phyloP scores from a whole-genome alignment of 768 basidiomycete species.

The Trametes cubensis region DNA sequence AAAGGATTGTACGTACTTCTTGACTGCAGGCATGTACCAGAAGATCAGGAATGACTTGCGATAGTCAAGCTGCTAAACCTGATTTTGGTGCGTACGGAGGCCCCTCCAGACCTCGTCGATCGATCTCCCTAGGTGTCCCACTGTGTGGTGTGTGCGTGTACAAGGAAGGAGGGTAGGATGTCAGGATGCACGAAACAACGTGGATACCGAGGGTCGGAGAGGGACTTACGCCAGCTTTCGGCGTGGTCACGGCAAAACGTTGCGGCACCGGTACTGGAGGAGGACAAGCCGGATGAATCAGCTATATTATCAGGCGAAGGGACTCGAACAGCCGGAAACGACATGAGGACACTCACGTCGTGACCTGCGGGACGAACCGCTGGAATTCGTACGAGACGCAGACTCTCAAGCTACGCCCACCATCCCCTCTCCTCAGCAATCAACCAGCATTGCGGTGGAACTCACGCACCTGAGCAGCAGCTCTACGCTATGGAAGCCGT shows the following conservation, averaged over 20 bases:
- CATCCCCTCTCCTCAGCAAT: neutral
- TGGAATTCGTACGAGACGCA: constrained; percentile 21
- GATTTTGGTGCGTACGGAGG: neutral
- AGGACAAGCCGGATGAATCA: too few relatives aligned
- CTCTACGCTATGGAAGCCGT: constrained; percentile 18
- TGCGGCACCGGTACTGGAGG: constrained; percentile 4
- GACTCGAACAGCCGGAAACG: neutral
- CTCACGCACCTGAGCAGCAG: constrained; percentile 15
- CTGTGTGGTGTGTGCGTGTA: neutral
- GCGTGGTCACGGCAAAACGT: constrained; percentile 23
- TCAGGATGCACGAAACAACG: neutral
- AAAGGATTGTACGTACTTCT: constrained; percentile 7
- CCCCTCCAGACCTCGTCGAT: neutral
- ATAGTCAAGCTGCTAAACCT: constrained; percentile 5
- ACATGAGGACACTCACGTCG: constrained; percentile 8
- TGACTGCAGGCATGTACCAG: constrained; percentile 18
- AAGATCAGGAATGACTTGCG: constrained; percentile 23
- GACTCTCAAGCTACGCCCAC: constrained; percentile 6
- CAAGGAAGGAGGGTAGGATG: neutral
- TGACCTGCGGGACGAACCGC: constrained; percentile 20
- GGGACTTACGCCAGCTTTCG: constrained; percentile 16
- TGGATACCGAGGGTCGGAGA: neutral
- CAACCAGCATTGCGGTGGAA: neutral
- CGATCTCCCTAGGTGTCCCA: neutral
- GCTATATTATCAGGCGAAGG: neutral